Conservation (phyloP, 176 grass and related monocot species). For the Hordeum marinum region DNA sequence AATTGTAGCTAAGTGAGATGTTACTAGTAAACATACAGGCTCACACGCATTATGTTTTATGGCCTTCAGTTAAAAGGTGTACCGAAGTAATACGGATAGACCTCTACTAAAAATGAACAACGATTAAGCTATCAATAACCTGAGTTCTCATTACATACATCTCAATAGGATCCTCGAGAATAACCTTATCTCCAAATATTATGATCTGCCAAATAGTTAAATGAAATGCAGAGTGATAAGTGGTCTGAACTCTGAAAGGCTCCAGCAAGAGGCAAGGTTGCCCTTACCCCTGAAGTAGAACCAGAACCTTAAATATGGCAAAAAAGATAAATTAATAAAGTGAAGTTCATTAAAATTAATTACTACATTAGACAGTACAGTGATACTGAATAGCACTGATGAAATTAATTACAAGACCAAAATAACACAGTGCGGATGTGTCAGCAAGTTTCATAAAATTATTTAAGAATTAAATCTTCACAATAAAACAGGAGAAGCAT, state of each 20-base stretch:
- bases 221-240: conserved; percentile 17
- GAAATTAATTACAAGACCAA: background rate
- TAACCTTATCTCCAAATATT: conserved; percentile 93
- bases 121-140: conserved; percentile 53
- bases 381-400: background rate
- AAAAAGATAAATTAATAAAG: conserved; percentile 9
- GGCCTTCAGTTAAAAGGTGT: background rate
- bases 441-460: background rate
- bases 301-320: background rate
- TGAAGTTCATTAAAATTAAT: background rate
- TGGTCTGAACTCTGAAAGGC: conserved; percentile 12
- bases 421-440: background rate
- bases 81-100: conserved; percentile 19
- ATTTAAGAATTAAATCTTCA: background rate
- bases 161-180: conserved; percentile 84
- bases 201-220: conserved; percentile 68
- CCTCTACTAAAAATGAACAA: conserved; percentile 21
- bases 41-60: background rate
- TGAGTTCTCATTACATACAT: conserved; percentile 77
- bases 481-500: background rate
- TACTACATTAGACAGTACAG: background rate
- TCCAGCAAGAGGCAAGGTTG: conserved; percentile 7
- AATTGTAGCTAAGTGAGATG: conserved; percentile 16
- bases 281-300: background rate
- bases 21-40: background rate